A percentile compares a stretch with the other conserved stretches of the same genome.
These are phyloP conservation scores for Ophiocordyceps camponoti-saundersi DNA, from an alignment of 2,329 filamentous ascomycete species.

Conservation along the genomic window DNA sequence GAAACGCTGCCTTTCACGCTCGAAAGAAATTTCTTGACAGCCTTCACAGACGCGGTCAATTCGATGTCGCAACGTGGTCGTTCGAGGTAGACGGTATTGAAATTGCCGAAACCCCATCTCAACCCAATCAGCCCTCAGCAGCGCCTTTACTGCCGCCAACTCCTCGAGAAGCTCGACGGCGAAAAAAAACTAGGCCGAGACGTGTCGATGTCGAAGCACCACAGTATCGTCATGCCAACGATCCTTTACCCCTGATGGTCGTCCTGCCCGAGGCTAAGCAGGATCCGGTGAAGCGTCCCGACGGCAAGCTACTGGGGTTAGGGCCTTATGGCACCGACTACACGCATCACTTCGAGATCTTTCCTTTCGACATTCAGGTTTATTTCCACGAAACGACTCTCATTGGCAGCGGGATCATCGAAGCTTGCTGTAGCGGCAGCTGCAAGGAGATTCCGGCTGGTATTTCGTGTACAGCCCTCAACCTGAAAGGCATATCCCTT, in stretches of 20 bases:
- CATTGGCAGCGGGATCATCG: conserved; percentile 35
- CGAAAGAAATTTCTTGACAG: conserved; percentile 38
- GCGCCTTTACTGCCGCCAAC: neutral
- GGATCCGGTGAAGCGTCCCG: conserved; percentile 5
- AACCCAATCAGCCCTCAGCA: neutral
- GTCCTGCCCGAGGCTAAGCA: conserved; percentile 3
- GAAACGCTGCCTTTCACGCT: conserved; percentile 24
- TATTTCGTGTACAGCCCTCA: conserved; percentile 21
- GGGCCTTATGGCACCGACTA: conserved; percentile 45
- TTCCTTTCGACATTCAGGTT: conserved; percentile 35
- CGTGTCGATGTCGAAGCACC: conserved; percentile 31
- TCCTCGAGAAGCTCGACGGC: conserved; percentile 12
- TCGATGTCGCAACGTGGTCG: neutral
- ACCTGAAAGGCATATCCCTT: conserved; percentile 29
- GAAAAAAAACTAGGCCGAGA: conserved; percentile 26
- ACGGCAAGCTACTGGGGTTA: conserved; percentile 28
- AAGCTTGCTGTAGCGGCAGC: conserved; percentile 17
- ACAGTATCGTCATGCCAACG: conserved; percentile 34
- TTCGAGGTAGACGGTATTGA: neutral
- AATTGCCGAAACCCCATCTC: too few relatives aligned
- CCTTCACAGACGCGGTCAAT: conserved; percentile 25
- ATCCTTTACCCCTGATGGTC: conserved; percentile 22
- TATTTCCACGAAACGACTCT: conserved; percentile 45
- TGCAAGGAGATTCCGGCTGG: conserved; percentile 10
- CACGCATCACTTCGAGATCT: conserved; percentile 44